Conservation (phyloP, 2,329 filamentous ascomycete species). For the Penicillium sp. region DNA sequence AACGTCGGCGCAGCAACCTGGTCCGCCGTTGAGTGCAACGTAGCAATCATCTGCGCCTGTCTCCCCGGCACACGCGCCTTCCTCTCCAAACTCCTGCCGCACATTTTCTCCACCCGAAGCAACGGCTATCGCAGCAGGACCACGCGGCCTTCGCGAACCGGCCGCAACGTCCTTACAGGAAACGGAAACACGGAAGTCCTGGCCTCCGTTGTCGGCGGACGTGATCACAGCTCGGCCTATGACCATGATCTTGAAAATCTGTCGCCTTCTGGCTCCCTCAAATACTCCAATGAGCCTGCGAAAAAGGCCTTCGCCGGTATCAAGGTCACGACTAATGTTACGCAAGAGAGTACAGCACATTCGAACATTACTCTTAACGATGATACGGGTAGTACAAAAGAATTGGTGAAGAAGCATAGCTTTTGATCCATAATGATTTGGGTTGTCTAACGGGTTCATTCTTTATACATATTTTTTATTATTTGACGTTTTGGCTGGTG, state of each 20-base stretch:
- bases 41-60: slow-evolving; percentile 43
- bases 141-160: slow-evolving; percentile 15
- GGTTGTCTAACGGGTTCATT: background rate
- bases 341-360: slow-evolving; percentile 19
- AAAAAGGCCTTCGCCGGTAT: slow-evolving; percentile 19
- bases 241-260: slow-evolving; percentile 20
- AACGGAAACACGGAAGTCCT: slow-evolving; percentile 18
- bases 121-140: slow-evolving; percentile 23
- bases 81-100: slow-evolving; percentile 26
- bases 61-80: slow-evolving; percentile 34
- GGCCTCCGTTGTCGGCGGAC: slow-evolving; percentile 22
- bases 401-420: slow-evolving; percentile 20
- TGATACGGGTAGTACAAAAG: slow-evolving; percentile 24
- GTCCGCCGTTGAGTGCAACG: slow-evolving; percentile 43
- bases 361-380: slow-evolving; percentile 6
- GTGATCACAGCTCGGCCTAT: slow-evolving; percentile 6
- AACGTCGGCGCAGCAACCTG: slow-evolving; percentile 42
- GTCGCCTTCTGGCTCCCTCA: slow-evolving; percentile 5
- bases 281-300: background rate
- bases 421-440: slow-evolving; percentile 7
- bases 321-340: slow-evolving; percentile 30
- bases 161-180: slow-evolving; percentile 16
- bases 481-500: background rate
- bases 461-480: background rate
- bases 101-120: slow-evolving; percentile 28